Evolutionary conservation across 371 early-diverging fungal species (phyloP), one percentile per base, ranked within the genome.

Genomic region (Batkoa obscura): DNA sequence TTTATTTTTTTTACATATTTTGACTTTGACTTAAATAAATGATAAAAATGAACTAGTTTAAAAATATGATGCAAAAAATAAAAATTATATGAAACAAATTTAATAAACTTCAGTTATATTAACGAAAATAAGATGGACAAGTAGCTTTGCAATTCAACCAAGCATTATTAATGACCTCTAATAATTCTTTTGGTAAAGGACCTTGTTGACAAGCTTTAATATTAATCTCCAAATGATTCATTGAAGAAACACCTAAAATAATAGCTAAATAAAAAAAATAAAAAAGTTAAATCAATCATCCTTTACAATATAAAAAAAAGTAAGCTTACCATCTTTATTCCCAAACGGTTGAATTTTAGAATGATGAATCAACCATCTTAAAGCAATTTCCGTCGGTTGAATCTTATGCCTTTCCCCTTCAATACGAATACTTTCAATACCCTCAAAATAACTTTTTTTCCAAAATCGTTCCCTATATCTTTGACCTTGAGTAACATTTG

Each of bases 301-400:
- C n/a, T n/a, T n/a, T n/a, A n/a, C n/a, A n/a, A n/a, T 9, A 50
- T 42, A 46, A 23, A 15, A 50, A 34, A 4, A 17, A 1, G 45
- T 23, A 5, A 33, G 31, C 45, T 43, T 66, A 68, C 74, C 79
- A 60, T 79, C 82, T 3, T 32, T 12, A 42, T 73, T 73, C 2
- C 61, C 48, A 2, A 37, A 57, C 13, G 56, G 64, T 53, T 65
- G 59, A 41, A 82, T 56, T 60, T 70, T 68, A 41, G 78, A 76
- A 58, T 81, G 80, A 63, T 76, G 73, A 36, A 70, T 68, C 53
- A 78, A 60, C 82, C 82, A 81, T 41, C 77, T 66, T 41, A 74
- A 68, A 3, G 78, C 78, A 34, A 70, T 71, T 38, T 73, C 71
- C 30, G 68, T 60, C 33, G 70, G 43, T 8, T 55, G 60, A 32